Base-by-base conservation (phyloP, 73 alveolate species). In the Paramecium bursaria region DNA sequence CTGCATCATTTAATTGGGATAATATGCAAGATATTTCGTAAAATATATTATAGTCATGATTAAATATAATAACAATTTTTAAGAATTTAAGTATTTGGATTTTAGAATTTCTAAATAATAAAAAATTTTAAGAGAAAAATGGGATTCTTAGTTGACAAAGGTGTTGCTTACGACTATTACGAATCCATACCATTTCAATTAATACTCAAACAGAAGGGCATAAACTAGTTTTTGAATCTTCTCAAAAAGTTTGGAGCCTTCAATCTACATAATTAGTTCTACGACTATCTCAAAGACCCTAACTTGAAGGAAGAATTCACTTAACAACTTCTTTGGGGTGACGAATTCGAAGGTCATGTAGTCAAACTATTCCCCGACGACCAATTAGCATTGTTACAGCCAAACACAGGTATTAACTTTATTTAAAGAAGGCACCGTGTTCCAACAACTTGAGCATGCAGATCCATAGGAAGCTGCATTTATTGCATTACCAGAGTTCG, bases 281-380 rank as follows among this genome's bases (percentile, higher is more conserved):
- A 46, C 33, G 88, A 75, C 17, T 49, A 55, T 50, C 19, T 75
- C 11, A 49, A 53, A 15, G 54, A 31, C 7, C 73, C 74, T 14
- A 47, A 29, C 29, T 33, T 80, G 42, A 85, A 85, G 23, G 90
- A 85, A 35, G 27, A 48, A 9, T 29, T 51, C 50, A 88, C 46
- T 13, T 9, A 74, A 33, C 26, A 86, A 5, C 90, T 93, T 27
- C 87, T 85, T n/a, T 93, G 98, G 96, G 98, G 98, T 7, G 98
- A 93, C 33, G 98, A 93, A 75, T 73, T 91, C 7, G 98, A 93
- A 74, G 93, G 91, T 31, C 74, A 86, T 11, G 55, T 88, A 4
- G 54, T 85, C 46, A 25, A 60, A 4, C 17, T 92, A 21, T 90
- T 87, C 74, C 44, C 23, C 15, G 75, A 74, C 11, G 13, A 30